phyloP scores from a whole-genome alignment of 805 yeast genomes.

The Schwanniomyces polymorphus region DNA sequence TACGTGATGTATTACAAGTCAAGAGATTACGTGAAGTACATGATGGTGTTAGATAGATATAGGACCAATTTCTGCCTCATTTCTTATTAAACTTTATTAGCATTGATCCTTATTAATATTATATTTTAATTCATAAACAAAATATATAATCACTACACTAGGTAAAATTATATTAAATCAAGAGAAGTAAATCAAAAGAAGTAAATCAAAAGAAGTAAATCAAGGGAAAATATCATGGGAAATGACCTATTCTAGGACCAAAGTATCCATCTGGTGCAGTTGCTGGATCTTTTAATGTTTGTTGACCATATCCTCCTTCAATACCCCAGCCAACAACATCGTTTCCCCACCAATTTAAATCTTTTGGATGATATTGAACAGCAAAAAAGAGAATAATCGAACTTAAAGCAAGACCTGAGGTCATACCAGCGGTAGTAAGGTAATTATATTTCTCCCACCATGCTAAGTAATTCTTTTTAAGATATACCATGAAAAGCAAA shows the following conservation, averaged over 20 bases:
- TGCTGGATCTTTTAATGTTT: constrained; percentile 11
- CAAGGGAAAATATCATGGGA: constrained; percentile 1
- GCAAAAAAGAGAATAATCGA: constrained; percentile 37
- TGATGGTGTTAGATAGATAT: too few species aligned
- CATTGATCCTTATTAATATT: too few species aligned
- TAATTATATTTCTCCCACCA: constrained; percentile 41
- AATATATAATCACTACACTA: too few species aligned
- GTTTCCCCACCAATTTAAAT: constrained; percentile 33
- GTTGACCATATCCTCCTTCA: constrained; percentile 31
- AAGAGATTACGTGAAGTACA: too few species aligned
- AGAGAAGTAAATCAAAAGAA: too few species aligned
- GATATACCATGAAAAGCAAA: constrained; percentile 25
- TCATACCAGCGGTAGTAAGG: constrained; percentile 27
- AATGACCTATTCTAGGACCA: constrained; percentile 26
- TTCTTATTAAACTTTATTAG: too few species aligned
- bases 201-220: too few species aligned
- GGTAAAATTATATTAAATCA: too few species aligned
- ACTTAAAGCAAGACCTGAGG: constrained; percentile 35
- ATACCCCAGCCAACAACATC: constrained; percentile 27
- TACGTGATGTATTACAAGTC: too few species aligned
- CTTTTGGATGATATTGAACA: constrained; percentile 30
- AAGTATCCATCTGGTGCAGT: constrained; percentile 35
- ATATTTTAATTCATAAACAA: too few species aligned
- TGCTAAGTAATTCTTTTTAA: constrained; percentile 24
- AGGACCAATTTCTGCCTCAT: too few species aligned